phyloP scores from a whole-genome alignment of 129 eudicot genomes.

The Saposhnikovia divaricata region DNA sequence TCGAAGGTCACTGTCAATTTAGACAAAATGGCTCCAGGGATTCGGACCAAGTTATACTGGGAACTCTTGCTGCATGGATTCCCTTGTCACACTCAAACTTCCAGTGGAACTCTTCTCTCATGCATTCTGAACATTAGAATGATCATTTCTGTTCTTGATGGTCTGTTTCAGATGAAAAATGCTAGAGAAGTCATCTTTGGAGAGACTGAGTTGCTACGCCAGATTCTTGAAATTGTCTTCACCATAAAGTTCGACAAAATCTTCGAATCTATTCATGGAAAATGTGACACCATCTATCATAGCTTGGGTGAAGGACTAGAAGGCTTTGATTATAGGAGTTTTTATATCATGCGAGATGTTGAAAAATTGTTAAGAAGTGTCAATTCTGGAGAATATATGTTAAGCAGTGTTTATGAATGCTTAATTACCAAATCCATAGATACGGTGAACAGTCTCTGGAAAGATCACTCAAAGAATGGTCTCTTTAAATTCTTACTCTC shows the following conservation, averaged over 20 bases:
- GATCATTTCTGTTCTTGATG: conserved; percentile 42
- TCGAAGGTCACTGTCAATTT: conserved; percentile 33
- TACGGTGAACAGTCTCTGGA: conserved; percentile 36
- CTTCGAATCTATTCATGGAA: conserved; percentile 48
- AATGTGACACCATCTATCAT: conserved; percentile 49
- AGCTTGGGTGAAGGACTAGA: conserved; percentile 41
- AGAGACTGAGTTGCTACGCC: conserved; percentile 40
- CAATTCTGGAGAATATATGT: conserved; percentile 30
- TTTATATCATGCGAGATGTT: conserved; percentile 58
- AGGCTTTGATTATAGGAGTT: conserved; percentile 58
- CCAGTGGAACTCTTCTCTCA: conserved; percentile 62
- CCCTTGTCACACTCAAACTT: conserved; percentile 49
- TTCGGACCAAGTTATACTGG: conserved; percentile 46
- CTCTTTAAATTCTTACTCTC: conserved; percentile 49
- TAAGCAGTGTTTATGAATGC: conserved; percentile 42
- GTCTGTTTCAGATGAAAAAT: conserved; percentile 39
- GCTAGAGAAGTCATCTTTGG: conserved; percentile 23
- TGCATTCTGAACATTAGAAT: conserved; percentile 68
- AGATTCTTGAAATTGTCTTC: conserved; percentile 55
- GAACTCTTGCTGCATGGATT: conserved; percentile 82
- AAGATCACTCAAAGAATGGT: conserved; percentile 40
- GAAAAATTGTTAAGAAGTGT: conserved; percentile 41
- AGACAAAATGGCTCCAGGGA: conserved; percentile 56
- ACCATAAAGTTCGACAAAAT: conserved; percentile 56
- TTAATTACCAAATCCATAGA: conserved; percentile 54